Percentiles rank a stretch among this genome's conserved stretches.
These are phyloP conservation scores for Radiomyces spectabilis DNA, from an alignment of 192 early-diverging fungal species.

Conservation along the genomic window DNA sequence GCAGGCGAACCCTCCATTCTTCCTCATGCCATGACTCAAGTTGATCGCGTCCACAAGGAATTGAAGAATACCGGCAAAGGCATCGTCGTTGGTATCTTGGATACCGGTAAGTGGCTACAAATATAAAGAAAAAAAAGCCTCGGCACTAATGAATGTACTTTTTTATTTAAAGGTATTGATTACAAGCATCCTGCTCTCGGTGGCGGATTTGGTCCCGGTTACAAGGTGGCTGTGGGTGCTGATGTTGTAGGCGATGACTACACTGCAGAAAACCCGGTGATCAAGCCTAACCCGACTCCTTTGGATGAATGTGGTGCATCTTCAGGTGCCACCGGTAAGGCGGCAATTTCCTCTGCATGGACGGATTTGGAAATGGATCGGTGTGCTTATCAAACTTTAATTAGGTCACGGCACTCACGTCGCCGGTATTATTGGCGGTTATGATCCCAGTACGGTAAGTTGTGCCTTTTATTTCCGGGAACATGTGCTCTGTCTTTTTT, in stretches of 20 bases:
- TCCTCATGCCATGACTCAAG: conserved; percentile 47
- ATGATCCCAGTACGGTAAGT: conserved; percentile 26
- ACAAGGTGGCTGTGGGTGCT: conserved; percentile 48
- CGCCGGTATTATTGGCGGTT: conserved; percentile 50
- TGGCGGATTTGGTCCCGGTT: conserved; percentile 53
- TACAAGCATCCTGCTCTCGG: conserved; percentile 62
- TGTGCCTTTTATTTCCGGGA: no score
- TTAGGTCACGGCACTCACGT: conserved; percentile 64
- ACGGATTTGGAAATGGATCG: neutral
- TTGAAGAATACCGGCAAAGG: conserved; percentile 53
- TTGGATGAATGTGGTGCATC: conserved; percentile 39
- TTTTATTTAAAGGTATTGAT: conserved; percentile 32
- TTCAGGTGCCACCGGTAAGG: conserved; percentile 6
- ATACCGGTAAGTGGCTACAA: conserved; percentile 36
- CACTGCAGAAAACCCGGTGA: neutral
- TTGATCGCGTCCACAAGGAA: conserved; percentile 39
- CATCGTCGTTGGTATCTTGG: conserved; percentile 60
- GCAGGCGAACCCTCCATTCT: conserved; percentile 1
- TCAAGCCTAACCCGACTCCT: conserved; percentile 35
- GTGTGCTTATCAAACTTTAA: no score
- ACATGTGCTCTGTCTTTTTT: no score
- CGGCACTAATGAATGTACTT: neutral
- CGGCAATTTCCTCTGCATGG: neutral
- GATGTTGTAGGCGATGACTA: conserved; percentile 60
- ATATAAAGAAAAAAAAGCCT: neutral